Percentiles rank a stretch among this genome's conserved stretches.
Conservation (phyloP, 108 stramenopile species). For the Conticribra weissflogii region DNA sequence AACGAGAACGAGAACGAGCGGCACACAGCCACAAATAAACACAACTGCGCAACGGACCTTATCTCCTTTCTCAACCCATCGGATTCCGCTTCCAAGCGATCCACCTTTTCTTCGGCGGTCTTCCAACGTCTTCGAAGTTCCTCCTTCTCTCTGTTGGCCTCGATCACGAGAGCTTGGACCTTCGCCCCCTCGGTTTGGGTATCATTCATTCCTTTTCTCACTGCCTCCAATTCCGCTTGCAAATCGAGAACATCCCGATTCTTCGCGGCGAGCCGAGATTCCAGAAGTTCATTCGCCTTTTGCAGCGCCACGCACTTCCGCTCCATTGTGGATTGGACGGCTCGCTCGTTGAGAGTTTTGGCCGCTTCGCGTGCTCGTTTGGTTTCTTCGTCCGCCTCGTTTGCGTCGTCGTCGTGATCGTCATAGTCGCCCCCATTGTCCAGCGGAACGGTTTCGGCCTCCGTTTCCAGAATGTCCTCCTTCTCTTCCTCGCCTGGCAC, state of each 20-base stretch:
- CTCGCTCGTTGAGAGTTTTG: background rate
- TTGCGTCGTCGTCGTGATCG: background rate
- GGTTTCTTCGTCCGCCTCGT: background rate
- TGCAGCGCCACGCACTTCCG: background rate
- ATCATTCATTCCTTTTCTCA: background rate
- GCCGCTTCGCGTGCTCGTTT: background rate
- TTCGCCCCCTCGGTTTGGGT: background rate
- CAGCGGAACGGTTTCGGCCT: background rate
- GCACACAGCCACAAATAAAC: slow-evolving; percentile 1
- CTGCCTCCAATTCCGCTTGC: background rate
- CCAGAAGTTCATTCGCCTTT: background rate
- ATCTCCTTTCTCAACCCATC: slow-evolving; percentile 75
- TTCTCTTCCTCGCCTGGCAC: too few species aligned
- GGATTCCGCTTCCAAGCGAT: slow-evolving; percentile 55
- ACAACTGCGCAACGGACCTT: slow-evolving; percentile 51
- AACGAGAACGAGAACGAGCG: background rate
- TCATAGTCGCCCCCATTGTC: background rate
- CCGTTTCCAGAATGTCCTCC: too few species aligned
- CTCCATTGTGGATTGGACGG: background rate
- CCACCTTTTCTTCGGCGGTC: slow-evolving; percentile 23
- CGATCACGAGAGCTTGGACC: slow-evolving; percentile 2
- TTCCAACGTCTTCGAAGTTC: slow-evolving; percentile 5
- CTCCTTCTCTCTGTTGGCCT: slow-evolving; percentile 14
- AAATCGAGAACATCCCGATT: background rate
- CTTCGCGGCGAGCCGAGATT: background rate